Percentiles rank a stretch among this genome's conserved stretches.
Conservation (phyloP, 192 early-diverging fungal genomes). For the Backusella morwellensis region DNA sequence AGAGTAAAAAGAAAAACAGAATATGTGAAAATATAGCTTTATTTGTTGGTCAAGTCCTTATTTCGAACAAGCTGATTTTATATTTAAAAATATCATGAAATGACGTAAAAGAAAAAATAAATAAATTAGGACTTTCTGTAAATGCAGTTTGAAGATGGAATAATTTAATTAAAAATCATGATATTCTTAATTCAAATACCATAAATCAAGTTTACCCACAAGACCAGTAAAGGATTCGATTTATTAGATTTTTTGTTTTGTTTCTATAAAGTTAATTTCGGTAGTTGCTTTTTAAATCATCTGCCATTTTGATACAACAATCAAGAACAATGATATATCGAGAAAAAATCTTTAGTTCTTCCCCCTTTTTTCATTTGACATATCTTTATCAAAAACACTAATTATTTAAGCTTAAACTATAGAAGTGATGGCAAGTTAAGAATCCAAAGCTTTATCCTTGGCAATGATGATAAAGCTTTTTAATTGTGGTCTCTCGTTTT, state of each 20-base stretch:
- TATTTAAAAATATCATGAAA: too few species aligned
- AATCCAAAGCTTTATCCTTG: background rate
- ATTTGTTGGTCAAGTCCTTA: too few species aligned
- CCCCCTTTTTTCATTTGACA: background rate
- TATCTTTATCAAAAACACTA: background rate
- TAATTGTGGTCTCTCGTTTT: background rate
- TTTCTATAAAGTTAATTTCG: background rate
- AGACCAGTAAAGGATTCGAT: background rate
- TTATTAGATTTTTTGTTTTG: background rate
- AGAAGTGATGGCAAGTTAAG: background rate
- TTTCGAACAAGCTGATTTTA: too few species aligned
- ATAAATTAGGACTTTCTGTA: background rate
- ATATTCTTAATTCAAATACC: background rate
- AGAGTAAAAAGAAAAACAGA: too few species aligned
- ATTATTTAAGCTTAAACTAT: background rate
- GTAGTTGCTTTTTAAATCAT: background rate
- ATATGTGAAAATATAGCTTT: too few species aligned
- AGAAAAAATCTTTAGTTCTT: background rate
- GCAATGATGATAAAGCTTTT: background rate
- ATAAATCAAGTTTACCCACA: background rate
- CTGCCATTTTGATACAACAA: background rate
- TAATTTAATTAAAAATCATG: background rate
- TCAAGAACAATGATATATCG: background rate
- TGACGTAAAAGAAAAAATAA: background rate
- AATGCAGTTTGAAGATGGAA: background rate